Conservation (phyloP, 139 green algal genomes). For the Tetraselmis striata region DNA sequence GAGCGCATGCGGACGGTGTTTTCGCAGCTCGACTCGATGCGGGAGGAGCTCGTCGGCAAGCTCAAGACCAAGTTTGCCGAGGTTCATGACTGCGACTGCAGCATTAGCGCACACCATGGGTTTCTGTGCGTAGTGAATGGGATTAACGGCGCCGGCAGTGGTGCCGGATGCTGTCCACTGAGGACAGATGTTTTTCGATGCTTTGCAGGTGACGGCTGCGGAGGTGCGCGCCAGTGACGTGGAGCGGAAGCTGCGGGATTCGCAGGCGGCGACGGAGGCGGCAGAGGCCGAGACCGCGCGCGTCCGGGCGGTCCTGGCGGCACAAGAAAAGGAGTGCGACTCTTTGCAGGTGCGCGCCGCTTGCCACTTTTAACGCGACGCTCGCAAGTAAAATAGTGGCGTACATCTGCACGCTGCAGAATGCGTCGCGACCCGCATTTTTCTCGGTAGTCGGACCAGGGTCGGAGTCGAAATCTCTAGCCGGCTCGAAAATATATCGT, state of each 20-base stretch:
- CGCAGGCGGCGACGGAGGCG: not conserved
- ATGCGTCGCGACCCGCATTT: no score
- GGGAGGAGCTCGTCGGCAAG: conserved; percentile 11
- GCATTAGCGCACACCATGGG: no score
- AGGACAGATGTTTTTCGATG: not conserved
- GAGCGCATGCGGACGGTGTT: conserved; percentile 5
- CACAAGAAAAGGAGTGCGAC: not conserved
- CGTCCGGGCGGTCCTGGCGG: not conserved
- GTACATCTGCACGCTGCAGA: no score
- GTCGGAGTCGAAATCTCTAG: no score
- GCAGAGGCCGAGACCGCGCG: not conserved
- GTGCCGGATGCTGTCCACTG: no score
- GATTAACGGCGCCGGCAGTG: no score
- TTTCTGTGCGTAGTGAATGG: no score
- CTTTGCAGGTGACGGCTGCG: not conserved
- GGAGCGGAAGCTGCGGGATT: not conserved
- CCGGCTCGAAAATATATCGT: no score
- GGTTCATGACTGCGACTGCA: no score
- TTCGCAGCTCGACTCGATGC: conserved; percentile 9
- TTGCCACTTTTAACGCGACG: no score
- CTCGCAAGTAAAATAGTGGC: no score
- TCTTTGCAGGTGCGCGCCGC: not conserved
- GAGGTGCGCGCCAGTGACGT: not conserved
- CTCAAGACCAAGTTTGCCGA: conserved; percentile 4
- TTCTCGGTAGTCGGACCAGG: no score